Evolutionary conservation across 2,329 filamentous ascomycete species (phyloP).

Genomic region (Neofusicoccum sp.): DNA sequence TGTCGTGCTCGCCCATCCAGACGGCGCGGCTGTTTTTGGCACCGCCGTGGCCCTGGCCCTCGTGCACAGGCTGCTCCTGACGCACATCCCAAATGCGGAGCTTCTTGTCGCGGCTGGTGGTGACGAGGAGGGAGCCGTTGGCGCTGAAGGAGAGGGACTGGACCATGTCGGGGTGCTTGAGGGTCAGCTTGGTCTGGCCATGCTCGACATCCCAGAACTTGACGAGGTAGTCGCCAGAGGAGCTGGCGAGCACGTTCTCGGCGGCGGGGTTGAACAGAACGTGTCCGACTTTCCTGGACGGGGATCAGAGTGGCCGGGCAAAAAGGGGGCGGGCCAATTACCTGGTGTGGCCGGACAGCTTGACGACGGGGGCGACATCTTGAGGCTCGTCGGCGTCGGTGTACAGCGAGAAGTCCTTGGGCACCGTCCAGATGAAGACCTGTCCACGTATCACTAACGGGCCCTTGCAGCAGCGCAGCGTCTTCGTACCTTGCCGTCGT

Average conservation of each 20-base stretch:
- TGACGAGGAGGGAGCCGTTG: slow-evolving; percentile 79
- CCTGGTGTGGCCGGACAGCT: slow-evolving; percentile 84
- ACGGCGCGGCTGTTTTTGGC: slow-evolving; percentile 97
- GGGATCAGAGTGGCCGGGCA: slow-evolving; percentile 21
- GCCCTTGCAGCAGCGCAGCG: neutral
- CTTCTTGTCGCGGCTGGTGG: slow-evolving; percentile 97
- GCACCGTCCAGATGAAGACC: slow-evolving; percentile 94
- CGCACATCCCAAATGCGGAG: slow-evolving; percentile 95
- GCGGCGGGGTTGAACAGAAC: slow-evolving; percentile 97
- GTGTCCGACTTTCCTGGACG: slow-evolving; percentile 85
- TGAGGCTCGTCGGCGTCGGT: slow-evolving; percentile 78
- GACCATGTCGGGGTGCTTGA: slow-evolving; percentile 88
- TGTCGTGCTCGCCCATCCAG: slow-evolving; percentile 96
- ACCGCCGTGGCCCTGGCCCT: slow-evolving; percentile 80
- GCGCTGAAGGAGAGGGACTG: slow-evolving; percentile 96
- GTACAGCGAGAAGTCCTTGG: slow-evolving; percentile 79
- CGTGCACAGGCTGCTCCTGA: slow-evolving; percentile 83
- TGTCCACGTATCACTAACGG: slow-evolving; percentile 30
- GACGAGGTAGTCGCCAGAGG: slow-evolving; percentile 90
- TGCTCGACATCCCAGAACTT: slow-evolving; percentile 94
- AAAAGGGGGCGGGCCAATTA: slow-evolving; percentile 36
- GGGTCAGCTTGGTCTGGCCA: slow-evolving; percentile 68
- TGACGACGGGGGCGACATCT: slow-evolving; percentile 77
- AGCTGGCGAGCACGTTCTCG: slow-evolving; percentile 90
- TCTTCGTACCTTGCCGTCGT: slow-evolving; percentile 75